These are phyloP conservation scores for Stentor coeruleus DNA, from an alignment of 73 alveolate species.

Conservation along the genomic window DNA sequence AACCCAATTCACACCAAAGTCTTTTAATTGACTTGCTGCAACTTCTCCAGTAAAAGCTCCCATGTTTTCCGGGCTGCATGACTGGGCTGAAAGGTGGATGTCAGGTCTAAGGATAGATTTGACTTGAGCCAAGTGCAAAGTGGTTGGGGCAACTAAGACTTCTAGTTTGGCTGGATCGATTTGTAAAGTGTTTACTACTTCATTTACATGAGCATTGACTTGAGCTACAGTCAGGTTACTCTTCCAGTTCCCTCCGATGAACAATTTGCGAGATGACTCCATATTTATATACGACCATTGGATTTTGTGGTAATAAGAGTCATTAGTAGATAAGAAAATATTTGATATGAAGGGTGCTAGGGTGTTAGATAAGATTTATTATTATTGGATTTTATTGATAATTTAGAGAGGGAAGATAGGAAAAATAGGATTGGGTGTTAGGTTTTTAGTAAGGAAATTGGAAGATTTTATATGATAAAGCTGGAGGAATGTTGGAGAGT, in stretches of 20 bases:
- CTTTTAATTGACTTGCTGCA: conserved; percentile 86
- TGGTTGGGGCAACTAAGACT: conserved; percentile 70
- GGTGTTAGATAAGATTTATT: too few relatives aligned
- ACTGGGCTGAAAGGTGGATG: conserved; percentile 75
- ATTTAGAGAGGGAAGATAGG: too few relatives aligned
- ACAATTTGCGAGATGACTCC: conserved; percentile 45
- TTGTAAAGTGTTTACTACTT: conserved; percentile 59
- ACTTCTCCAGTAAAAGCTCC: conserved; percentile 98
- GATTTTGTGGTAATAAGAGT: too few relatives aligned
- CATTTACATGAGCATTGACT: conserved; percentile 54
- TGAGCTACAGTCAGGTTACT: conserved; percentile 68
- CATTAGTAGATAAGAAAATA: too few relatives aligned
- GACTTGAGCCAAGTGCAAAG: conserved; percentile 58
- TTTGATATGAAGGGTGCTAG: too few relatives aligned
- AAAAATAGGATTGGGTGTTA: too few relatives aligned
- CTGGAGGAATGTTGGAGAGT: too few relatives aligned
- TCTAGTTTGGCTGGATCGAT: conserved; percentile 63
- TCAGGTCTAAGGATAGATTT: conserved; percentile 40
- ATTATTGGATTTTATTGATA: too few relatives aligned
- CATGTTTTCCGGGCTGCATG: conserved; percentile 69
- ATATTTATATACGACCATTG: conserved; percentile 31
- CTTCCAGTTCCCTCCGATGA: conserved; percentile 94
- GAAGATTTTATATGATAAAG: too few relatives aligned
- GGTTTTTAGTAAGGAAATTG: too few relatives aligned
- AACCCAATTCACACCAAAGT: conserved; percentile 80